Evolutionary conservation across 257 asterid species (phyloP), one percentile per base, ranked within the genome.

Genomic region (Scutellaria barbata): DNA sequence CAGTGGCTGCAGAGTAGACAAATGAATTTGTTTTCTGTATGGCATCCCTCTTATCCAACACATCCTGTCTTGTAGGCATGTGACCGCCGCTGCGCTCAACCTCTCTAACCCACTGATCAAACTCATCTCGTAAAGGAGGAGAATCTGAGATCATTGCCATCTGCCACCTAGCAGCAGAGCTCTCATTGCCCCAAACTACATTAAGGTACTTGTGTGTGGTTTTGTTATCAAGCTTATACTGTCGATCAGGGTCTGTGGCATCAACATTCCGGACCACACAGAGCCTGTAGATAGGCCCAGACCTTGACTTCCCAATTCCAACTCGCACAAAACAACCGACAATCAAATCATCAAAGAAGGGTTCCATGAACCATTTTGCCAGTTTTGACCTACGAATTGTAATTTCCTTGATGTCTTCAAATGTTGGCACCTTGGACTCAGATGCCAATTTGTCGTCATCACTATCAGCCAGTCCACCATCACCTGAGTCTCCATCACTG

Each of bases 311-410:
- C 68, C 98, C 98, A 80, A 93, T 91, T 53, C 96, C 97, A 64
- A 94, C 97, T 60, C 97, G 85, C 47, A 94, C 99, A 18, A 94
- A 94, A 76, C 99, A 94, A 53, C 99, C 99, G 47, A 91, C 96
- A 50, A 94, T 94, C 81, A 91, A 54, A 42, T 94, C 99, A 73
- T 94, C 99, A 71, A 94, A 94, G 80, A 88, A 94, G 18, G 99
- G 99, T 76, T 94, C 99, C 99, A 94, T 89, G 66, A 91, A 89
- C 99, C 98, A 94, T 77, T 91, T 94, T 8, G 95, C 86, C 40
- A 94, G 87, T 77, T 91, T 94, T 35, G 99, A 94, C 76, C 97
- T 87, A 16, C 90, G 86, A 75, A 94, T 89, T 7, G 99, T 86
- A 14, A 94, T 88, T 66, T 89, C 99, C 81, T 76, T 91, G 63